Conservation (phyloP, 768 basidiomycete species). For the Arthromyces matolae region DNA sequence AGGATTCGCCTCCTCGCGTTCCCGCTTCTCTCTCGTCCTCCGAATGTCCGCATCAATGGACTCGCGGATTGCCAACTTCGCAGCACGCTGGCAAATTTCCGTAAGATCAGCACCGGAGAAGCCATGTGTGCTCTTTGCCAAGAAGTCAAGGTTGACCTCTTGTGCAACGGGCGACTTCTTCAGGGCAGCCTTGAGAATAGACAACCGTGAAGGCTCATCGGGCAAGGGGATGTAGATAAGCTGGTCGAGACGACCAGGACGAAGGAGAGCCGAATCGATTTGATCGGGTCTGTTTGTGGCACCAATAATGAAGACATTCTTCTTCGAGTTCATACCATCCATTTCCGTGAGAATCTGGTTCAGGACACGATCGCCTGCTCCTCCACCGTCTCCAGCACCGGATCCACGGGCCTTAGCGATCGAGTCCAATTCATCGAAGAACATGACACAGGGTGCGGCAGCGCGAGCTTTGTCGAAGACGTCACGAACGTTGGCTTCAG, state of each 20-base stretch:
- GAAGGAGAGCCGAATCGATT: constrained; percentile 88
- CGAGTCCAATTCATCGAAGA: constrained; percentile 99
- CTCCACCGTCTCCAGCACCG: constrained; percentile 84
- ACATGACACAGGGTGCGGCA: constrained; percentile 99
- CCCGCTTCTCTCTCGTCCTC: constrained; percentile 71
- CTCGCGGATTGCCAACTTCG: constrained; percentile 94
- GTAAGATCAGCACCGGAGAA: constrained; percentile 99
- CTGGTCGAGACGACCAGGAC: constrained; percentile 98
- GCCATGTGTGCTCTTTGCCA: constrained; percentile 91
- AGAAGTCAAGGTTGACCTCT: constrained; percentile 80
- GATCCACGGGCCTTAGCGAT: constrained; percentile 96
- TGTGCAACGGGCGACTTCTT: constrained; percentile 87
- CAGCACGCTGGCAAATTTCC: constrained; percentile 98
- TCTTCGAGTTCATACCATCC: constrained; percentile 98
- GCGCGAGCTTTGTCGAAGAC: constrained; percentile 99
- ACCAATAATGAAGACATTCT: constrained; percentile 98
- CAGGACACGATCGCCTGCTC: constrained; percentile 95
- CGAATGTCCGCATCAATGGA: constrained; percentile 92
- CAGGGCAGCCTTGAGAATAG: constrained; percentile 87
- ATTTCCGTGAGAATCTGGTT: constrained; percentile 98
- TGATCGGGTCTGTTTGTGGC: constrained; percentile 97
- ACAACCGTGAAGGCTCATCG: constrained; percentile 86
- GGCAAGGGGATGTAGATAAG: constrained; percentile 99
- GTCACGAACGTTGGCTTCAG: constrained; percentile 98
- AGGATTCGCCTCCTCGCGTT: constrained; percentile 65